Base-by-base conservation (phyloP, 2,329 filamentous ascomycete genomes). In the Colletotrichum melonis region DNA sequence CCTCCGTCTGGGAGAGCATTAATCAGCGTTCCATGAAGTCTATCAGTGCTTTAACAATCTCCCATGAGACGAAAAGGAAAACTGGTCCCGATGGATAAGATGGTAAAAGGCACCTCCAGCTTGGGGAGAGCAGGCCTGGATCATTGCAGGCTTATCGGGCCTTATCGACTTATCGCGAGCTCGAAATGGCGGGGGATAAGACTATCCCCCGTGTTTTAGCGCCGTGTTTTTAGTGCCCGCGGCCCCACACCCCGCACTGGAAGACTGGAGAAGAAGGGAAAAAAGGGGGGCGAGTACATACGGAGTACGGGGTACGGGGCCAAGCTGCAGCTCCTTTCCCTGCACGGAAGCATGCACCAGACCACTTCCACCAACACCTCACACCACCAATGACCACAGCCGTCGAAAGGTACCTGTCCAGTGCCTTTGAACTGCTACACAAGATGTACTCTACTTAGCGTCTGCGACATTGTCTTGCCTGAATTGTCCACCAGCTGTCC, bases 201-300 rank as follows among this genome's bases (percentile, higher is more conserved):
- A 26, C 46, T 30, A 32, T 46, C 58, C 65, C 65, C 59, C 59
- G 46, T 69, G 59, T 64, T 64, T 35, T 69, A 73, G 71, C 56
- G 67, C 62, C 71, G 16, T 71, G 19, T 65, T 70, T 70, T 70
- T 70, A 59, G 70, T 64, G 60, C 32, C 55, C 19, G 26, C 32
- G 30, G 56, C 67, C 71, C 71, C 71, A 69, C 14, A 68, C 71
- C 71, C 71, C 71, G 24, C 71, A 73, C 71, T 70, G 32, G 55
- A 62, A 35, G 26, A 64, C 52, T 68, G 60, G 70, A 56, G 70
- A 70, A 68, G 54, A 38, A 46, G 24, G 70, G 32, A 28, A 22
- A 65, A 52, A 55, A 38, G 30, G 42, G 42, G 42, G 42, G 42
- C 38, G 16, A 16, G 38, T 19, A 16, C 42, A 46, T 46, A n/a